Evolutionary conservation across 2,329 filamentous ascomycete species (phyloP).

Genomic region (Epichloe sp.): DNA sequence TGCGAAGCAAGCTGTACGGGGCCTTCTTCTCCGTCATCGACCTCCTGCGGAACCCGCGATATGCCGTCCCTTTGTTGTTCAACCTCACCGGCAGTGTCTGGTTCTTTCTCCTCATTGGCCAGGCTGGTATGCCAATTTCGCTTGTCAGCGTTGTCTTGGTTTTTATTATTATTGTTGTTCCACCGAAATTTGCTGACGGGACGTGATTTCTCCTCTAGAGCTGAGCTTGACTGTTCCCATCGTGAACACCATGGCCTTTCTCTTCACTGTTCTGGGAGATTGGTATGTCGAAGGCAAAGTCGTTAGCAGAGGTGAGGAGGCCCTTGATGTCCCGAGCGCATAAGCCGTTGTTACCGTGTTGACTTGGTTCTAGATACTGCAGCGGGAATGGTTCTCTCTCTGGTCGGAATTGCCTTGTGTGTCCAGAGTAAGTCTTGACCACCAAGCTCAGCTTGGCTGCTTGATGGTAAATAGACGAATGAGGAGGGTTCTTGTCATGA

Average conservation of each 20-base stretch:
- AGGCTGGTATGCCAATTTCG: slow-evolving; percentile 55
- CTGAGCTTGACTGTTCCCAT: slow-evolving; percentile 88
- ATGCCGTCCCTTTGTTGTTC: slow-evolving; percentile 70
- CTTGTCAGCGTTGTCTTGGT: neutral
- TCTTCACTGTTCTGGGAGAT: slow-evolving; percentile 92
- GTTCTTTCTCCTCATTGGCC: slow-evolving; percentile 91
- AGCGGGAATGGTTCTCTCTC: slow-evolving; percentile 66
- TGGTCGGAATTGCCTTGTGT: slow-evolving; percentile 71
- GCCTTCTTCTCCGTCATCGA: slow-evolving; percentile 66
- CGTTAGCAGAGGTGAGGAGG: slow-evolving; percentile 56
- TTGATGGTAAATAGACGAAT: neutral
- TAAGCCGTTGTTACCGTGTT: neutral
- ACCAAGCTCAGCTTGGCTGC: slow-evolving; percentile 1
- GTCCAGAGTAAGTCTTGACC: slow-evolving; percentile 50
- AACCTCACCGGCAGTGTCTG: slow-evolving; percentile 90
- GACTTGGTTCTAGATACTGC: slow-evolving; percentile 50
- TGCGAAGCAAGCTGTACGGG: slow-evolving; percentile 48
- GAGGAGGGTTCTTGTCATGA: neutral
- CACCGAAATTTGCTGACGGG: neutral
- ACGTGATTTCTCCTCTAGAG: slow-evolving; percentile 37
- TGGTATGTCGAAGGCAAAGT: slow-evolving; percentile 92
- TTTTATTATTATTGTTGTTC: neutral
- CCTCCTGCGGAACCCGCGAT: slow-evolving; percentile 66
- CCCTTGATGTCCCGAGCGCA: neutral
- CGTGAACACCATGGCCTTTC: slow-evolving; percentile 82